Percentiles rank a stretch among this genome's conserved stretches.
Evolutionary conservation across 768 basidiomycete genomes (phyloP).

Genomic region (Tylopilus vinaceipallidus): DNA sequence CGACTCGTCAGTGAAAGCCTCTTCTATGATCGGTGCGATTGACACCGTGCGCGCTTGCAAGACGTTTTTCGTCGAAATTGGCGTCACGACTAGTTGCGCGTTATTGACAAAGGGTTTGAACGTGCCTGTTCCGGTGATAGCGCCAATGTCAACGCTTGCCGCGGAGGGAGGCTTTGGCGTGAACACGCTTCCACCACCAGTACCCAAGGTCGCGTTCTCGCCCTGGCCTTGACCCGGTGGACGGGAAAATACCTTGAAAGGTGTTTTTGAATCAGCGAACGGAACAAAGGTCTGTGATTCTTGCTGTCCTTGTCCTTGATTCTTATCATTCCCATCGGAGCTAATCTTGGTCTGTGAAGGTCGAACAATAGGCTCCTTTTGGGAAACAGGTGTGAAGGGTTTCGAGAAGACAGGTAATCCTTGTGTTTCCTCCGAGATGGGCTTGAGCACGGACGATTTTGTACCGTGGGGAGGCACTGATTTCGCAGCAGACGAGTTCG

Average conservation of each 20-base stretch:
- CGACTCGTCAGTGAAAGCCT: conserved; percentile 32
- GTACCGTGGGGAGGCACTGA: conserved; percentile 20
- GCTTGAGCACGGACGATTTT: conserved; percentile 29
- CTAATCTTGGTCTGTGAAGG: conserved; percentile 20
- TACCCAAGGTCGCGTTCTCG: conserved; percentile 33
- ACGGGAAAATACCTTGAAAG: conserved; percentile 68
- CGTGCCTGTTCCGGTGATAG: conserved; percentile 8
- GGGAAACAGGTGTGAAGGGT: conserved; percentile 60
- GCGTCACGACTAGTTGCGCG: conserved; percentile 12
- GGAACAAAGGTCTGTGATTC: conserved; percentile 40
- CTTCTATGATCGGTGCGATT: conserved; percentile 25
- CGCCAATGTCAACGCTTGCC: conserved; percentile 5
- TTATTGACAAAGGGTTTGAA: conserved; percentile 41
- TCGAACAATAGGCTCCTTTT: conserved; percentile 34
- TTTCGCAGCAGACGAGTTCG: conserved; percentile 23
- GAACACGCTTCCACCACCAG: conserved; percentile 31
- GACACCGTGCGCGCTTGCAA: conserved; percentile 19
- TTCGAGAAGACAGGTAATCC: conserved; percentile 51
- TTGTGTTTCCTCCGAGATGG: conserved; percentile 36
- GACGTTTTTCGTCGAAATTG: conserved; percentile 20
- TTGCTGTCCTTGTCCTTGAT: conserved; percentile 15
- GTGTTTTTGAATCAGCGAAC: conserved; percentile 38
- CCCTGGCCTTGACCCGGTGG: conserved; percentile 45
- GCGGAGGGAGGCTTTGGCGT: conserved; percentile 42
- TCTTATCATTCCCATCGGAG: conserved; percentile 19